A percentile compares a stretch with the other conserved stretches of the same genome.
Conservation (phyloP, 495 filamentous ascomycete species). For the Astrothelium macrocarpum region DNA sequence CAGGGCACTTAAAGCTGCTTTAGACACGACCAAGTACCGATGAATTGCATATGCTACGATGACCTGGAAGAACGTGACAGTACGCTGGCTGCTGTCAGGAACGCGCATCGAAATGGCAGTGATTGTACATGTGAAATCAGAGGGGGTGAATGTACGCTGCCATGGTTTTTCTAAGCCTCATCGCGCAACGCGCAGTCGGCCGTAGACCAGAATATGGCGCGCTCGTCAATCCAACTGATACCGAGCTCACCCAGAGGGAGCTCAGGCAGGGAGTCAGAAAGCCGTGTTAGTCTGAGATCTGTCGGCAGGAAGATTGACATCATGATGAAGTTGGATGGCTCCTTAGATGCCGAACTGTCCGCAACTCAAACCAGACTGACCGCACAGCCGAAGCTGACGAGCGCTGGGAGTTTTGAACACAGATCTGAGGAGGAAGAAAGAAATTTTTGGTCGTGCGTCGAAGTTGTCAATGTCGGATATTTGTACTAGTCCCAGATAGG, state of each 20-base stretch:
- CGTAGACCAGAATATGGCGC: slow-evolving; percentile 61
- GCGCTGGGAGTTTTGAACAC: slow-evolving; percentile 68
- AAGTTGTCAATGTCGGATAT: neutral
- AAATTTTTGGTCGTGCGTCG: slow-evolving; percentile 30
- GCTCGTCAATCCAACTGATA: slow-evolving; percentile 38
- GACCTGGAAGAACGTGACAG: neutral
- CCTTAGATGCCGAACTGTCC: slow-evolving; percentile 80
- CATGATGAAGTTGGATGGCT: slow-evolving; percentile 58
- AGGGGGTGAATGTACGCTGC: slow-evolving; percentile 2
- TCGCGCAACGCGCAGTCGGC: slow-evolving; percentile 1
- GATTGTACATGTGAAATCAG: too few relatives aligned
- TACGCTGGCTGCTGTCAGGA: neutral
- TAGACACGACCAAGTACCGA: slow-evolving; percentile 29
- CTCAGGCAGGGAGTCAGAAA: slow-evolving; percentile 46
- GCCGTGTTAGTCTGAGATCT: slow-evolving; percentile 70
- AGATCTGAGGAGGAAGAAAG: slow-evolving; percentile 55
- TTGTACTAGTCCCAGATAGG: slow-evolving; percentile 1
- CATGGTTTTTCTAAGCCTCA: slow-evolving; percentile 7
- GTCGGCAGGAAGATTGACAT: slow-evolving; percentile 87
- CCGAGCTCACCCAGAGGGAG: slow-evolving; percentile 66
- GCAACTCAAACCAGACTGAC: slow-evolving; percentile 53
- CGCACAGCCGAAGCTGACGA: slow-evolving; percentile 22
- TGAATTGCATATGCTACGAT: neutral
- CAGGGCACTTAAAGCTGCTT: slow-evolving; percentile 78
- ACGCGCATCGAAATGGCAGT: too few relatives aligned